Percentiles rank a stretch among this genome's conserved stretches.
phyloP scores from a whole-genome alignment of 371 early-diverging fungal species.

The Actinomucor elegans region DNA sequence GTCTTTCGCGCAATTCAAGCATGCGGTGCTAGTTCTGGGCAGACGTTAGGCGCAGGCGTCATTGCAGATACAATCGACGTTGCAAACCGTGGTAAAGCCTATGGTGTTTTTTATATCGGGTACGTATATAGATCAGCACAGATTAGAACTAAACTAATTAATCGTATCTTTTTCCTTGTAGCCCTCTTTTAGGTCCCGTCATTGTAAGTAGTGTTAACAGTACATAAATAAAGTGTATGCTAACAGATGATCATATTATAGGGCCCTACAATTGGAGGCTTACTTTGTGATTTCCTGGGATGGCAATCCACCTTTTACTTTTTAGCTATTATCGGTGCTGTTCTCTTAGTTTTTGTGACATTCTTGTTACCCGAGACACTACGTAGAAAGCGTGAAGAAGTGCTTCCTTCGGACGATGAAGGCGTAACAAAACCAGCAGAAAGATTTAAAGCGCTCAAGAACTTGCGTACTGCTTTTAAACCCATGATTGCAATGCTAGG shows the following conservation, averaged over 20 bases:
- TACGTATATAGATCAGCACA: neutral
- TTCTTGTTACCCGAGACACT: constrained; percentile 35
- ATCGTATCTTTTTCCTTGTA: no score
- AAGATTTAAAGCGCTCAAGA: constrained; percentile 3
- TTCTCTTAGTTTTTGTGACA: constrained; percentile 16
- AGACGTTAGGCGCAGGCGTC: constrained; percentile 47
- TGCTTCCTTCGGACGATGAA: neutral
- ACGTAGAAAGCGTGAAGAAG: constrained; percentile 2
- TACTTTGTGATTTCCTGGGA: constrained; percentile 56
- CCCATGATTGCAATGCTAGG: constrained; percentile 25
- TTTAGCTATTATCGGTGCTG: constrained; percentile 36
- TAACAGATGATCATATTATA: no score
- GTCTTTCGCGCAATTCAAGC: constrained; percentile 68
- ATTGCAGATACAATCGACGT: constrained; percentile 33
- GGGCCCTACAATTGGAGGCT: constrained; percentile 56
- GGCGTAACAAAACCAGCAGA: neutral
- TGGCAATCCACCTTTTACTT: constrained; percentile 69
- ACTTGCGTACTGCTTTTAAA: neutral
- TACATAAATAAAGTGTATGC: no score
- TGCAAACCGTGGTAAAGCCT: constrained; percentile 27
- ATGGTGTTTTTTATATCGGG: constrained; percentile 32
- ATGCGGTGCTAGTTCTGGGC: constrained; percentile 62
- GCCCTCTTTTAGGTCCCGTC: constrained; percentile 48
- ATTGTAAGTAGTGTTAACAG: no score
- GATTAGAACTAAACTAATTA: no score